Conservation (phyloP, 768 basidiomycete genomes). For the Clavaria fumosa region DNA sequence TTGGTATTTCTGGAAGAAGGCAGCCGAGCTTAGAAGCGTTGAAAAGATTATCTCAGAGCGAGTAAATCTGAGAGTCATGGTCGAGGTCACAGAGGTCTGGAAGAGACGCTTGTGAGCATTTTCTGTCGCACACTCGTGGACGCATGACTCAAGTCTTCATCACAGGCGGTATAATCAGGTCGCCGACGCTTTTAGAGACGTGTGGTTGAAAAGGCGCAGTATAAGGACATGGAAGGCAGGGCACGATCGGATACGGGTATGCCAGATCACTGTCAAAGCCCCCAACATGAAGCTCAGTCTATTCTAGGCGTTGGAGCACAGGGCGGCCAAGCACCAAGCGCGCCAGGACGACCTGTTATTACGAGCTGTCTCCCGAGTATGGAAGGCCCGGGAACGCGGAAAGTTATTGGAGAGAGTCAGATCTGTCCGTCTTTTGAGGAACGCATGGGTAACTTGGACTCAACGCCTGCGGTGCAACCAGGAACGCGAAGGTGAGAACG, state of each 20-base stretch:
- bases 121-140: background rate
- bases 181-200: conserved; percentile 30
- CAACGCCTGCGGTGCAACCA: conserved; percentile 24
- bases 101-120: conserved; percentile 35
- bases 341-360: conserved; percentile 44
- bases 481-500: conserved; percentile 35
- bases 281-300: background rate
- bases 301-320: conserved; percentile 35
- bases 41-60: conserved; percentile 30
- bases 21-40: conserved; percentile 26
- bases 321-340: conserved; percentile 38
- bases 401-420: conserved; percentile 39
- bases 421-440: conserved; percentile 28
- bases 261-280: conserved; percentile 11
- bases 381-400: conserved; percentile 56
- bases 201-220: conserved; percentile 27
- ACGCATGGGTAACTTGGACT: conserved; percentile 36
- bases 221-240: conserved; percentile 43
- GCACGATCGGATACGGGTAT: conserved; percentile 33
- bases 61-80: conserved; percentile 33
- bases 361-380: conserved; percentile 42
- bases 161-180: conserved; percentile 29
- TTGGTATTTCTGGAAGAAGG: conserved; percentile 47
- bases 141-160: background rate
- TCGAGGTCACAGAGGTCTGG: conserved; percentile 39